Evolutionary conservation across 805 yeast species (phyloP).

Genomic region (Pichia insulana): DNA sequence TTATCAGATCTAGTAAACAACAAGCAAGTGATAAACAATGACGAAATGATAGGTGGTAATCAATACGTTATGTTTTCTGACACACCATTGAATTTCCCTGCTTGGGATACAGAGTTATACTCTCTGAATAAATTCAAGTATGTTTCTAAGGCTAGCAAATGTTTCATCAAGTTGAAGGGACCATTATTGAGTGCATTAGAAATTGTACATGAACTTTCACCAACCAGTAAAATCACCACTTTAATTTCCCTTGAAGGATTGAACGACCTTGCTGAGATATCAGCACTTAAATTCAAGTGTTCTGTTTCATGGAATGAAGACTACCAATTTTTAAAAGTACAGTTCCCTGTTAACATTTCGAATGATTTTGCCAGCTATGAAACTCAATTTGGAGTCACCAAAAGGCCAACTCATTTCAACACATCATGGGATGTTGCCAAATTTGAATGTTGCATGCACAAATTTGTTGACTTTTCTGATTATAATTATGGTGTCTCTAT

Average conservation of each 20-base stretch:
- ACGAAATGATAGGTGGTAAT: conserved; percentile 57
- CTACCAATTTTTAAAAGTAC: conserved; percentile 85
- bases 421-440: conserved; percentile 96
- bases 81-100: conserved; percentile 84
- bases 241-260: conserved; percentile 61
- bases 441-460: conserved; percentile 92
- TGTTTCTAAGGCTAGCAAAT: conserved; percentile 32
- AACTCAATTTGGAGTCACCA: conserved; percentile 87
- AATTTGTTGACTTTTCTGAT: conserved; percentile 87
- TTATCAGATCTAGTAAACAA: conserved; percentile 49
- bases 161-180: conserved; percentile 37
- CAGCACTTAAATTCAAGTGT: conserved; percentile 44
- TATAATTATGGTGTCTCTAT: conserved; percentile 79
- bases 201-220: conserved; percentile 53
- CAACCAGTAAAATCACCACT: conserved; percentile 51
- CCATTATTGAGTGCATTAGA: conserved; percentile 56
- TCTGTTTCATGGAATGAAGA: conserved; percentile 81
- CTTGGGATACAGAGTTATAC: conserved; percentile 95
- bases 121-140: conserved; percentile 66
- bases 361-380: conserved; percentile 79
- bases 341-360: conserved; percentile 81
- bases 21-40: conserved; percentile 59
- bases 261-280: conserved; percentile 25
- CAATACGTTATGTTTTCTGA: conserved; percentile 80
- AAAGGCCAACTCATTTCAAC: conserved; percentile 89